Percentiles rank a stretch among this genome's conserved stretches.
Conservation (phyloP, 306 rosid genomes). For the Fagus sylvatica region DNA sequence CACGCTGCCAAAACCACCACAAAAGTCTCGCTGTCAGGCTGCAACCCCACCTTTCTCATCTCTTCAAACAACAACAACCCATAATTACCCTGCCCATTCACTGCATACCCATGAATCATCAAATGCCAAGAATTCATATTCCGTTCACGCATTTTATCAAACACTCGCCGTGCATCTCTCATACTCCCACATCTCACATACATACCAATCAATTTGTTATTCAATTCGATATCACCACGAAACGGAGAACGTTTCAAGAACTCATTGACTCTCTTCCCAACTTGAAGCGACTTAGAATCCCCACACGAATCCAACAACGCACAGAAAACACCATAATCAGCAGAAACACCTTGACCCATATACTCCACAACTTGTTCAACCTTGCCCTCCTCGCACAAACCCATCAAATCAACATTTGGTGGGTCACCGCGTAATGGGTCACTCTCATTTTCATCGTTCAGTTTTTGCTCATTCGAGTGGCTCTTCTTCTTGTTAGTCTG, state of each 20-base stretch:
- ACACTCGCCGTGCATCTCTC: slow-evolving; percentile 72
- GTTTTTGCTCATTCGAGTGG: slow-evolving; percentile 33
- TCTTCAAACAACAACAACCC: slow-evolving; percentile 59
- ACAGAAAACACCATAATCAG: slow-evolving; percentile 53
- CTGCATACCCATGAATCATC: slow-evolving; percentile 62
- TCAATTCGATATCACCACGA: slow-evolving; percentile 52
- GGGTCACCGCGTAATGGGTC: slow-evolving; percentile 15
- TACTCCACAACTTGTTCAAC: slow-evolving; percentile 53
- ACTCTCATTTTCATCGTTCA: slow-evolving; percentile 28
- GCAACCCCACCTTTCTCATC: slow-evolving; percentile 53
- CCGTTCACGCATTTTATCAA: slow-evolving; percentile 67
- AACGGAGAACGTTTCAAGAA: slow-evolving; percentile 46
- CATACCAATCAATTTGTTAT: slow-evolving; percentile 50
- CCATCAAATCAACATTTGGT: slow-evolving; percentile 44
- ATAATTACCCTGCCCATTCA: slow-evolving; percentile 50
- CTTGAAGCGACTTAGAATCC: slow-evolving; percentile 41
- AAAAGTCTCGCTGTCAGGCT: slow-evolving; percentile 53
- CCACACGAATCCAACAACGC: slow-evolving; percentile 57
- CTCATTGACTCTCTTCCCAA: slow-evolving; percentile 54
- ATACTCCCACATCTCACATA: slow-evolving; percentile 55
- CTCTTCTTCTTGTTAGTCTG: slow-evolving; percentile 22
- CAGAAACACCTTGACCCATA: slow-evolving; percentile 59
- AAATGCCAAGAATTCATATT: slow-evolving; percentile 53
- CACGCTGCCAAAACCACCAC: slow-evolving; percentile 62
- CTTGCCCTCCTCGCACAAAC: slow-evolving; percentile 64